Base-by-base conservation (phyloP, 2,329 filamentous ascomycete genomes). In the Leptodontidium sp. region DNA sequence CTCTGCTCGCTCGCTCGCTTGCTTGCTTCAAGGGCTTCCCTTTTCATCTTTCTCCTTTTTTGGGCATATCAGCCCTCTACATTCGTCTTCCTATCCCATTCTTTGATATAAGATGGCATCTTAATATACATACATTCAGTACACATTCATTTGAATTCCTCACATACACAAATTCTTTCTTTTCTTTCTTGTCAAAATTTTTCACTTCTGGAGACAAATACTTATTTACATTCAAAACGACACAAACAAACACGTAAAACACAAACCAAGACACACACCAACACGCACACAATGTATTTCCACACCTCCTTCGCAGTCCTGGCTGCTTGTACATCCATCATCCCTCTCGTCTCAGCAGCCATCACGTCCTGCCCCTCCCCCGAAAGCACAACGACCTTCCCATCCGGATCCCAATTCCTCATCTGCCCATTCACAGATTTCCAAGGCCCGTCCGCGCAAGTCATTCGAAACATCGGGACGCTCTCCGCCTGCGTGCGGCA, bases 391-490 rank as follows among this genome's bases (percentile, higher is more conserved):
- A 49, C 43, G 8, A 62, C 59, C 32, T 29, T 3, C 26, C 17
- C 24, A n/a, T 21, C 12, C 11, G 59, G 59, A 15, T 1, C 24
- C 2, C 43, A 29, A 47, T 49, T 35, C 32, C 8, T 12, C 15
- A 62, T 62, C 59, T 62, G 59, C 32, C 26, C 26, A 43, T 21
- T 9, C 17, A 62, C 59, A 8, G 59, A 62, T 35, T 50, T 62
- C 32, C 15, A 26, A 29, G 59, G 59, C 26, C 59, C 26, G 2
- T 49, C 43, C 4, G 26, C 17, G 4, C 26, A 49, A 47, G 40
- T 62, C 59, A 32, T 62, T 9, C 47, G 47, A 21, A 35, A 62
- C 43, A 49, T 62, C 43, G 2, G 24, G 9, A 52, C 43, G 3
- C 14, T 62, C 26, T n/a, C 26, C 8, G 24, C 43, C 43, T 62